These are phyloP conservation scores for Nicotiana attenuata DNA, from an alignment of 257 asterid genomes.

Conservation along the genomic window DNA sequence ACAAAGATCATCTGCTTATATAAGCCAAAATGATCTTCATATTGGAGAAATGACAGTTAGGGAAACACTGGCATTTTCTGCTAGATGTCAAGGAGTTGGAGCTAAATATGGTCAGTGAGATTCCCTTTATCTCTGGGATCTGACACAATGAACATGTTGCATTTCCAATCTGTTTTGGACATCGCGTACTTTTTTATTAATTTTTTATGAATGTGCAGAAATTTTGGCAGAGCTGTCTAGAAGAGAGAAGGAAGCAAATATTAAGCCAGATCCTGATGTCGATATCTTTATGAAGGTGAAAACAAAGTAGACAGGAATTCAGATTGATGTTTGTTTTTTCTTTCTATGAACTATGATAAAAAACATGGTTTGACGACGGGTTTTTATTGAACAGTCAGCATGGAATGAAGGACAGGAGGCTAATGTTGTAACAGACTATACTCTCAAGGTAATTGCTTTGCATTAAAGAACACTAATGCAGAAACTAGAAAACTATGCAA, in stretches of 20 bases:
- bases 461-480: not conserved
- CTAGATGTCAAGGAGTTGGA: constrained; percentile 95
- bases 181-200: not conserved
- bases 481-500: not conserved
- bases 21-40: constrained; percentile 85
- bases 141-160: not conserved
- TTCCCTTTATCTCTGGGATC: not conserved
- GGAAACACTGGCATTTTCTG: constrained; percentile 87
- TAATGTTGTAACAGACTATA: constrained; percentile 73
- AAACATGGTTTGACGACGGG: not conserved
- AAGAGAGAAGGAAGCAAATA: constrained; percentile 81
- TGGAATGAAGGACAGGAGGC: constrained; percentile 81
- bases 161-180: not conserved
- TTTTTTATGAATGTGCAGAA: constrained; percentile 33
- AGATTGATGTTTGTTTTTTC: not conserved
- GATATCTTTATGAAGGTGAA: constrained; percentile 82
- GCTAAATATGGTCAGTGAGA: constrained; percentile 54
- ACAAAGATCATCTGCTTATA: constrained; percentile 81
- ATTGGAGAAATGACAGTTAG: constrained; percentile 84
- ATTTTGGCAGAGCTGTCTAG: constrained; percentile 74
- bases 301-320: no score
- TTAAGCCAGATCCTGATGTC: constrained; percentile 78
- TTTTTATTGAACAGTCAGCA: constrained; percentile 47
- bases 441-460: constrained; percentile 53
- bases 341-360: not conserved